These are phyloP conservation scores for Podospora didyma DNA, from an alignment of 495 filamentous ascomycete genomes.

Conservation along the genomic window DNA sequence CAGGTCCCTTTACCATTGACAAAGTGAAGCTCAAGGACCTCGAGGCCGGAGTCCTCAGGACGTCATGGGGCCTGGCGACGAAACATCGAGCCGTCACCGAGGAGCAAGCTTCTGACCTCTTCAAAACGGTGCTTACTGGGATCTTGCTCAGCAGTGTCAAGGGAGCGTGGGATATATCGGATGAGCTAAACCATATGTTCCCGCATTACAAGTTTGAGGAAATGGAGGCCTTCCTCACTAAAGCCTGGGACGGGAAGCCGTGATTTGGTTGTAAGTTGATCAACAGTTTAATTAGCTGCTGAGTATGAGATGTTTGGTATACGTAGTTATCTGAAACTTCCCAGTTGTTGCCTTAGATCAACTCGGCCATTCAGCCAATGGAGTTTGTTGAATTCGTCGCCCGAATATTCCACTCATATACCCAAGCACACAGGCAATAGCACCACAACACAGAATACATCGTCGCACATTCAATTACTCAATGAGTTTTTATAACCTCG, in stretches of 20 bases:
- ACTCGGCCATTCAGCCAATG: too few relatives aligned
- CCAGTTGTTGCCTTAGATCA: too few relatives aligned
- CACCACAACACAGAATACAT: too few relatives aligned
- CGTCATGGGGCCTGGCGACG: conserved; percentile 38
- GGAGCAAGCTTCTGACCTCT: conserved; percentile 36
- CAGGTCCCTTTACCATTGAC: conserved; percentile 43
- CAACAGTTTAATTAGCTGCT: too few relatives aligned
- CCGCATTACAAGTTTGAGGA: conserved; percentile 50
- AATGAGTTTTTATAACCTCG: too few relatives aligned
- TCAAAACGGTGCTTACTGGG: conserved; percentile 31
- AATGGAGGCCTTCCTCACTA: conserved; percentile 44
- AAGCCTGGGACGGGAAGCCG: conserved; percentile 42
- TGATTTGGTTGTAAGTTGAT: too few relatives aligned
- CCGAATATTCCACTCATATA: too few relatives aligned
- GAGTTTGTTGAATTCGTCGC: too few relatives aligned
- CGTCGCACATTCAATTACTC: too few relatives aligned
- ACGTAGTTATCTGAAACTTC: too few relatives aligned
- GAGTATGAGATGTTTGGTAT: too few relatives aligned
- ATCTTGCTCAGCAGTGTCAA: conserved; percentile 39
- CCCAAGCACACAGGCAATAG: too few relatives aligned
- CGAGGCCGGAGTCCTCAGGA: conserved; percentile 38
- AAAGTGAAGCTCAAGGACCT: conserved; percentile 44
- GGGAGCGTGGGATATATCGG: conserved; percentile 40
- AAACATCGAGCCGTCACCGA: conserved; percentile 41
- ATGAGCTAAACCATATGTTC: conserved; percentile 51